Percentiles rank a stretch among this genome's conserved stretches.
phyloP scores from a whole-genome alignment of 1,284 basidiomycete species.

The Jaminaea rosea region DNA sequence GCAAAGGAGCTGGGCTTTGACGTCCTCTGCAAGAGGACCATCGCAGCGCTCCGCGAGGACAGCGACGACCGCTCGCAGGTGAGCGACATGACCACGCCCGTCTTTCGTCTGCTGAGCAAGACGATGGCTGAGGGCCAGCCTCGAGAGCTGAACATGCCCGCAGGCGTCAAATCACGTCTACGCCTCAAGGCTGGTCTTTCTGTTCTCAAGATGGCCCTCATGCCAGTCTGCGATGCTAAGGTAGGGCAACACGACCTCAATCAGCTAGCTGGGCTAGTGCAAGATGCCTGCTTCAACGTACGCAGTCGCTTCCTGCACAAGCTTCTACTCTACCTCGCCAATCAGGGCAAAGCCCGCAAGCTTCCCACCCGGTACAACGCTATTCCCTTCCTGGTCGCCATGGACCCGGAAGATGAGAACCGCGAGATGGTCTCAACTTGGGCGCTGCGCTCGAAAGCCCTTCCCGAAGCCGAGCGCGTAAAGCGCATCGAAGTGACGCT shows the following conservation, averaged over 20 bases:
- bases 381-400: conserved; percentile 75
- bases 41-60: conserved; percentile 14
- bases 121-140: conserved; percentile 26
- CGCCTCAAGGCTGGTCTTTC: conserved; percentile 72
- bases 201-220: conserved; percentile 67
- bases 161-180: conserved; percentile 50
- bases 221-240: conserved; percentile 57
- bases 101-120: conserved; percentile 30
- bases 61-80: conserved; percentile 9
- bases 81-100: conserved; percentile 23
- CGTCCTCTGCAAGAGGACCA: conserved; percentile 29
- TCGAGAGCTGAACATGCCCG: conserved; percentile 19
- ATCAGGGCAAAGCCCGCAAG: conserved; percentile 49
- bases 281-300: conserved; percentile 80
- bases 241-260: conserved; percentile 59
- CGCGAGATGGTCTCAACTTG: conserved; percentile 23
- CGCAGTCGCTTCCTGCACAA: conserved; percentile 70
- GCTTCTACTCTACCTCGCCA: conserved; percentile 58
- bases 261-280: conserved; percentile 64
- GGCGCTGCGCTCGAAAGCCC: conserved; percentile 4
- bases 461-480: conserved; percentile 16
- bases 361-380: conserved; percentile 68
- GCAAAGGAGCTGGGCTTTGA: conserved; percentile 22
- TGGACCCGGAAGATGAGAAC: conserved; percentile 68
- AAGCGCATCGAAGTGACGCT: conserved; percentile 64